Evolutionary conservation across 179 eudicot species (phyloP), one percentile per base, ranked within the genome.

Genomic region (Camellia oleifera): DNA sequence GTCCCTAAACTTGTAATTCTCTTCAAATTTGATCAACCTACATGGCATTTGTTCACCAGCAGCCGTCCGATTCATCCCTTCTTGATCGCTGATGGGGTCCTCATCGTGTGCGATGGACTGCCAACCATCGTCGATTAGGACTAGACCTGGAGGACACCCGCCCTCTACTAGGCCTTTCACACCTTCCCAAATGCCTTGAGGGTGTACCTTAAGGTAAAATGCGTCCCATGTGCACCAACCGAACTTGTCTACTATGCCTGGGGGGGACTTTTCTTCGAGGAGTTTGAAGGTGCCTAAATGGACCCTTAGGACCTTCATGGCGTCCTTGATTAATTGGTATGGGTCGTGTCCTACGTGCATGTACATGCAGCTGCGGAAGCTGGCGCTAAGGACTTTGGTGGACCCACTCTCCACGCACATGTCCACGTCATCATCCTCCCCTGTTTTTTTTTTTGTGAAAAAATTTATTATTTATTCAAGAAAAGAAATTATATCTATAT

Each of bases 221-320:
- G 97, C 97, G 71, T 92, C 97, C 97, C 97, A 92, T 0, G 97
- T 92, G 81, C 97, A 92, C 97, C 97, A 92, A 17, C 97, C 97
- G 81, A 92, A 92, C n/a, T 89, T 89, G 81, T 91, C 97, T 18
- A 91, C 89, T 48, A 92, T 87, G 44, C 83, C 89, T 5, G 97
- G 93, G 0, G 91, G 89, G 13, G 84, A 68, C 61, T 92, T 92
- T 15, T 92, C 94, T 77, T 92, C 89, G 12, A 92, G 80, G 3
- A 91, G 79, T 74, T 65, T 83, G 77, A 89, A 92, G 4, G 94
- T 91, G 7, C 93, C 92, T 48, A 92, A 76, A 81, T 92, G 94
- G 44, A 77, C 75, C 60, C 87, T 86, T 69, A 85, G 83, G 20
- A 69, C 90, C 66, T 77, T 84, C 76, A 91, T 80, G 7, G 92